Evolutionary conservation across 2,329 filamentous ascomycete genomes (phyloP).

Genomic region (Rhexocercosporidium sp.): DNA sequence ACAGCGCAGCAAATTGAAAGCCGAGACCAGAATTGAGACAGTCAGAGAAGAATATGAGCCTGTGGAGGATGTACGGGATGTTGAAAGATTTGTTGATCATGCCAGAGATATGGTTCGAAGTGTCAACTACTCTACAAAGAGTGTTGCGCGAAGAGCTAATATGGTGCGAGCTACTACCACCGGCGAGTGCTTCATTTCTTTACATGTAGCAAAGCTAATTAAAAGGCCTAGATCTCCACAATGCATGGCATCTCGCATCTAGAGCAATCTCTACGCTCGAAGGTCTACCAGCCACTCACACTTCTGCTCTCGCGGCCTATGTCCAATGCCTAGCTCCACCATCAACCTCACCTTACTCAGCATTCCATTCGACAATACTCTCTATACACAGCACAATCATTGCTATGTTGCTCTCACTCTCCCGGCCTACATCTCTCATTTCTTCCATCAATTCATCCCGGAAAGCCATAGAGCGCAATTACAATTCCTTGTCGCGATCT

Average conservation of each 20-base stretch:
- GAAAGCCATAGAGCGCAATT: slow-evolving; percentile 78
- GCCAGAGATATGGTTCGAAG: slow-evolving; percentile 87
- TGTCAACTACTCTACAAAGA: slow-evolving; percentile 83
- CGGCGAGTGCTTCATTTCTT: slow-evolving; percentile 51
- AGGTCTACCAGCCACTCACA: slow-evolving; percentile 72
- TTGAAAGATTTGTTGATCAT: slow-evolving; percentile 91
- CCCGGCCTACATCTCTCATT: slow-evolving; percentile 80
- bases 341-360: slow-evolving; percentile 74
- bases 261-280: slow-evolving; percentile 59
- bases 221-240: slow-evolving; percentile 64
- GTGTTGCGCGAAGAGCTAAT: slow-evolving; percentile 80
- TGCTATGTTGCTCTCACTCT: slow-evolving; percentile 79
- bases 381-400: slow-evolving; percentile 84
- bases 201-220: slow-evolving; percentile 35
- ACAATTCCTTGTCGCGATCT: slow-evolving; percentile 73
- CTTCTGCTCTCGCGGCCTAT: slow-evolving; percentile 75
- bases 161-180: slow-evolving; percentile 68
- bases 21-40: slow-evolving; percentile 79
- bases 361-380: slow-evolving; percentile 77
- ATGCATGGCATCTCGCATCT: slow-evolving; percentile 63
- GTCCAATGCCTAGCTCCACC: slow-evolving; percentile 67
- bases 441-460: slow-evolving; percentile 75
- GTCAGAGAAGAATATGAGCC: slow-evolving; percentile 90
- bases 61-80: slow-evolving; percentile 81
- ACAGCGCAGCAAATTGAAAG: slow-evolving; percentile 85